These are phyloP conservation scores for Candida alai DNA, from an alignment of 805 yeast species.

Conservation along the genomic window DNA sequence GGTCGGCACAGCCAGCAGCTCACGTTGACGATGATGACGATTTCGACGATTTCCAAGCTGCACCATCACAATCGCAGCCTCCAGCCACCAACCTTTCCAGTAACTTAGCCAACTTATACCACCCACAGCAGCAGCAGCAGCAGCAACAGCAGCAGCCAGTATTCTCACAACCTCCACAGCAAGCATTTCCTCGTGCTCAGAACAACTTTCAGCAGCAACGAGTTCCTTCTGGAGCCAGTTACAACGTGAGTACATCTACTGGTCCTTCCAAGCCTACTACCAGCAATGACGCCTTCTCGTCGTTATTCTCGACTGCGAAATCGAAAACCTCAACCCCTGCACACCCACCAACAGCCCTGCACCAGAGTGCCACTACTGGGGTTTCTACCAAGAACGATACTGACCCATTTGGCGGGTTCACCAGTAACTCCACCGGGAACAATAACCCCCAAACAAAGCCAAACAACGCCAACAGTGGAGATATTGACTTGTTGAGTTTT, in stretches of 20 bases:
- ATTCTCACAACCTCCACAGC: slow-evolving; percentile 7
- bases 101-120: slow-evolving; percentile 18
- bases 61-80: slow-evolving; percentile 33
- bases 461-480: slow-evolving; percentile 24
- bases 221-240: slow-evolving; percentile 13
- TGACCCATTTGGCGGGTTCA: slow-evolving; percentile 32
- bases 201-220: slow-evolving; percentile 13
- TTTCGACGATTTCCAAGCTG: slow-evolving; percentile 79
- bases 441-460: slow-evolving; percentile 11
- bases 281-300: slow-evolving; percentile 66
- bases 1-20: slow-evolving; percentile 15
- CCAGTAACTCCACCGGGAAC: slow-evolving; percentile 22
- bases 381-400: slow-evolving; percentile 14
- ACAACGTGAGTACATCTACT: slow-evolving; percentile 22
- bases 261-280: slow-evolving; percentile 38
- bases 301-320: slow-evolving; percentile 65
- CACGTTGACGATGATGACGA: slow-evolving; percentile 56
- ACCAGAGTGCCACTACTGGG: slow-evolving; percentile 6
- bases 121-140: slow-evolving; percentile 16
- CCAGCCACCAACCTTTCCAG: slow-evolving; percentile 10
- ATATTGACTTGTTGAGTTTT: slow-evolving; percentile 48
- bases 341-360: slow-evolving; percentile 11
- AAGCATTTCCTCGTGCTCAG: slow-evolving; percentile 15
- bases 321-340: slow-evolving; percentile 28
- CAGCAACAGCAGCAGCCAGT: slow-evolving; percentile 15